phyloP scores from a whole-genome alignment of 2,329 filamentous ascomycete species.

The Diaporthe velutina region DNA sequence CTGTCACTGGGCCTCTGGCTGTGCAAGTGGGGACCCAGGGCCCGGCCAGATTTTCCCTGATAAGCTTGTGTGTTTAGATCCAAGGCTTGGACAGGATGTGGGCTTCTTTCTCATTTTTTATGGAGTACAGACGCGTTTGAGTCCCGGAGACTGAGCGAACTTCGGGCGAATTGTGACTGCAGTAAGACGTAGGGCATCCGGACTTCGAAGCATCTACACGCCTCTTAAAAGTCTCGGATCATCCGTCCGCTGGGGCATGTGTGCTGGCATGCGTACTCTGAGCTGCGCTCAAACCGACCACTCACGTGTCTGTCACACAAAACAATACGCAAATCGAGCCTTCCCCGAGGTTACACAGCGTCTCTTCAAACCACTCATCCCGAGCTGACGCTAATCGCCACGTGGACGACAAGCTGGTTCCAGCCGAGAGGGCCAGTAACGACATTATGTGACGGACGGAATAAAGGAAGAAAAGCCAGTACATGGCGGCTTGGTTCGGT shows the following conservation, averaged over 20 bases:
- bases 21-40: neutral
- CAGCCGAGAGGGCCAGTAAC: neutral
- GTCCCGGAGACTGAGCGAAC: neutral
- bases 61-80: slow-evolving; percentile 17
- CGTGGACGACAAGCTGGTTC: neutral
- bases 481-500: slow-evolving; percentile 11
- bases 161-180: neutral
- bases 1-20: neutral
- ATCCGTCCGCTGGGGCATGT: neutral
- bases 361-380: neutral
- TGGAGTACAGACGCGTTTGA: neutral
- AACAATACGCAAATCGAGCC: neutral
- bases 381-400: neutral
- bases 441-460: neutral
- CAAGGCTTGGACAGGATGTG: neutral
- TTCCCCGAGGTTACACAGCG: neutral
- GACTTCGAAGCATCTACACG: neutral
- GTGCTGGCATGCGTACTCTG: neutral
- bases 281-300: too few relatives aligned
- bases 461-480: neutral
- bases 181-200: neutral
- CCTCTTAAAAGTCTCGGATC: neutral
- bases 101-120: neutral
- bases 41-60: neutral
- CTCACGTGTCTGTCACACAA: slow-evolving; percentile 1